These are phyloP conservation scores for Fusarium goolgardi DNA, from an alignment of 2,329 filamentous ascomycete genomes.

Conservation along the genomic window DNA sequence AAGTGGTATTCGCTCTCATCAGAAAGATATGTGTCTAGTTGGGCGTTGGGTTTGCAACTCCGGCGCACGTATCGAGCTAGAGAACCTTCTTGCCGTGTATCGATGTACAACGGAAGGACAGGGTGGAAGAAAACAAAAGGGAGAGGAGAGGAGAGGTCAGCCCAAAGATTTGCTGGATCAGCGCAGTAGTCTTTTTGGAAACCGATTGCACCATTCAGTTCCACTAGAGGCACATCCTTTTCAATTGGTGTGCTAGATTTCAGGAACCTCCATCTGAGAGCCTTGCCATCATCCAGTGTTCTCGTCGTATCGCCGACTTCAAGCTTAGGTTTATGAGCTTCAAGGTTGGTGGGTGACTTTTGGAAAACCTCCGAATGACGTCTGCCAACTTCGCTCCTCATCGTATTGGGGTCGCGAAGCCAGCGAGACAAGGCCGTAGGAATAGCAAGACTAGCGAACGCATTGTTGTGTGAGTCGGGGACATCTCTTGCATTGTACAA, in stretches of 20 bases:
- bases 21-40: conserved; percentile 85
- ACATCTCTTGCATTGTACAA: conserved; percentile 74
- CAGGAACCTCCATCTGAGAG: conserved; percentile 77
- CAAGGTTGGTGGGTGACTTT: conserved; percentile 57
- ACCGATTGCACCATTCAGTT: conserved; percentile 83
- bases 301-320: conserved; percentile 62
- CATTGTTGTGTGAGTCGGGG: conserved; percentile 75
- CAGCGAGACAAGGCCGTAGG: conserved; percentile 81
- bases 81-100: conserved; percentile 88
- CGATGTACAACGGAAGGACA: conserved; percentile 89
- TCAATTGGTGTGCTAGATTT: conserved; percentile 63
- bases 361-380: conserved; percentile 76
- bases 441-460: conserved; percentile 79
- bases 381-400: conserved; percentile 75
- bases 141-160: conserved; percentile 70
- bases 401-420: conserved; percentile 78
- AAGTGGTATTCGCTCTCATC: conserved; percentile 86
- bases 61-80: conserved; percentile 88
- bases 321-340: conserved; percentile 57
- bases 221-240: conserved; percentile 68
- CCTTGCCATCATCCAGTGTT: conserved; percentile 49
- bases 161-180: conserved; percentile 74
- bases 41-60: conserved; percentile 92
- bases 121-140: conserved; percentile 92
- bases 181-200: conserved; percentile 79